These are phyloP conservation scores for Aspergillus ibericus DNA, from an alignment of 2,329 filamentous ascomycete species.

Conservation along the genomic window DNA sequence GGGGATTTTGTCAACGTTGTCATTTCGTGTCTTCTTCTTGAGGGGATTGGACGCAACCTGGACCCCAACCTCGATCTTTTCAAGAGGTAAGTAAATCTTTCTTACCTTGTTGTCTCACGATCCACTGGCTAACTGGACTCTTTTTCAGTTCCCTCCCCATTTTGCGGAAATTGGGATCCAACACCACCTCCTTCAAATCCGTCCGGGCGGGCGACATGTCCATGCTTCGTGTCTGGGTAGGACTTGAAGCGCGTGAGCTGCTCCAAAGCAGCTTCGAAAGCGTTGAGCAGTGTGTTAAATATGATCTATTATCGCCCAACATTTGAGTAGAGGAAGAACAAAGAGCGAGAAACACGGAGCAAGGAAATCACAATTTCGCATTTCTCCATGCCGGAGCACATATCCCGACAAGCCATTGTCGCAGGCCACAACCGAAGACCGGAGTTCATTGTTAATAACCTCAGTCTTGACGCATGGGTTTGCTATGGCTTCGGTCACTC, in stretches of 20 bases:
- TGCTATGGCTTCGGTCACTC: neutral
- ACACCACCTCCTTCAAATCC: conserved; percentile 56
- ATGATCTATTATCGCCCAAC: conserved; percentile 84
- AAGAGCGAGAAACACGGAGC: neutral
- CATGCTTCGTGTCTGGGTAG: conserved; percentile 89
- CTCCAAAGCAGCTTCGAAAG: conserved; percentile 88
- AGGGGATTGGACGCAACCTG: conserved; percentile 86
- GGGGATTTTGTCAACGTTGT: conserved; percentile 99
- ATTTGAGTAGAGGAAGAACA: conserved; percentile 53
- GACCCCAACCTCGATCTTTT: conserved; percentile 88
- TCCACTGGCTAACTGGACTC: neutral
- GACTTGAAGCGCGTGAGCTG: conserved; percentile 83
- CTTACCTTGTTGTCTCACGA: neutral
- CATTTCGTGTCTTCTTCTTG: conserved; percentile 86
- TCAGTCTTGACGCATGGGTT: neutral
- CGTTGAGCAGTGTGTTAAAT: conserved; percentile 86
- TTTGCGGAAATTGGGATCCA: conserved; percentile 76
- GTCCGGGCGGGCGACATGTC: conserved; percentile 72
- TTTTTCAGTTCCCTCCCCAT: conserved; percentile 78
- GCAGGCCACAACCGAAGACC: neutral
- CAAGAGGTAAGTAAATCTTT: conserved; percentile 55
- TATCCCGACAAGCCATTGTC: neutral
- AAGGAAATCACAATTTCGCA: neutral
- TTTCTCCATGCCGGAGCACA: neutral
- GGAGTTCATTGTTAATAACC: neutral